Evolutionary conservation across 2,329 filamentous ascomycete species (phyloP).

Genomic region (Claviceps fusiformis): DNA sequence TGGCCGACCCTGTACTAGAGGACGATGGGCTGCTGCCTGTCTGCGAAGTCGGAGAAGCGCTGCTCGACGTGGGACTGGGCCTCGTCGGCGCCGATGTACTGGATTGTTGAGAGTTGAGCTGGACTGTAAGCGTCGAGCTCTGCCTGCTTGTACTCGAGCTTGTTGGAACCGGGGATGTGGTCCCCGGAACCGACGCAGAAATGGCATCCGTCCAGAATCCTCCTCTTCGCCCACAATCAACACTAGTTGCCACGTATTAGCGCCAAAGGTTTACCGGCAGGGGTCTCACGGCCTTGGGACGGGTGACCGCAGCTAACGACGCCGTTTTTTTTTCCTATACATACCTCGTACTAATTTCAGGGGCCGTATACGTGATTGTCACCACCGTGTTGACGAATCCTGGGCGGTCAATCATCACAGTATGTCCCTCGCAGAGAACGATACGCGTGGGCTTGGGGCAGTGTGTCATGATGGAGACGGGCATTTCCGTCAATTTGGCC

Average conservation of each 20-base stretch:
- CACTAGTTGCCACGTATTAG: not conserved
- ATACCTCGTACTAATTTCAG: not conserved
- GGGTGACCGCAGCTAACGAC: not conserved
- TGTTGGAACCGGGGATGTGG: too few relatives aligned
- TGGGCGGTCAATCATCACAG: not conserved
- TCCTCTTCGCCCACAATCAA: not conserved
- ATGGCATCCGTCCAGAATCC: not conserved
- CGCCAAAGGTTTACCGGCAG: not conserved
- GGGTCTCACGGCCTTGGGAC: not conserved
- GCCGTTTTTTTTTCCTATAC: not conserved
- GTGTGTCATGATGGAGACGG: not conserved
- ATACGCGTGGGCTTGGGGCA: not conserved
- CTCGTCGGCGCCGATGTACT: not conserved
- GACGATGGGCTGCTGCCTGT: not conserved
- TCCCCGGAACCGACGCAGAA: not conserved
- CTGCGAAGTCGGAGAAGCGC: not conserved
- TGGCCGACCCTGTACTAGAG: not conserved
- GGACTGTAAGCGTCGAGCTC: not conserved
- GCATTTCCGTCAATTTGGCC: not conserved
- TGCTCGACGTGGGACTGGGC: not conserved
- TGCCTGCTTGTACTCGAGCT: not conserved
- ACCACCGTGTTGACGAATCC: not conserved
- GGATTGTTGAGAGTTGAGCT: not conserved
- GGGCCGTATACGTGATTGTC: slow-evolving; percentile 2
- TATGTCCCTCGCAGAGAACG: slow-evolving; percentile 1